These are phyloP conservation scores for Holtermannia corniformis DNA, from an alignment of 768 basidiomycete species.

Conservation along the genomic window DNA sequence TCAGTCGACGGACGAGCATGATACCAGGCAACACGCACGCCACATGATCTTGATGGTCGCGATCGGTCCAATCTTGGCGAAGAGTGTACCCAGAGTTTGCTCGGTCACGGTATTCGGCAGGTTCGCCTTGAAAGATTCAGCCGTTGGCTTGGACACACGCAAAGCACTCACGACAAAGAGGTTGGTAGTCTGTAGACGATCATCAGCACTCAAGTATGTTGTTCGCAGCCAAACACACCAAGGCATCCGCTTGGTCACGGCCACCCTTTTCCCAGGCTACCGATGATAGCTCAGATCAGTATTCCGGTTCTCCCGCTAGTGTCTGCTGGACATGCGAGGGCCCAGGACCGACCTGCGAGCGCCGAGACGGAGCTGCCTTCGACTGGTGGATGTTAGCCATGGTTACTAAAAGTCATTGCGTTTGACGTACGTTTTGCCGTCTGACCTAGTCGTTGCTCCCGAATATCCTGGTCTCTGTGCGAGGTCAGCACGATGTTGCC, in stretches of 20 bases:
- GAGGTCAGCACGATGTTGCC: constrained; percentile 5
- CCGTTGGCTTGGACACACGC: neutral
- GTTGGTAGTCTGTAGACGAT: constrained; percentile 65
- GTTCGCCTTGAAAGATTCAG: constrained; percentile 49
- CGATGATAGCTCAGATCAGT: too few relatives aligned
- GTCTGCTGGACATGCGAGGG: too few relatives aligned
- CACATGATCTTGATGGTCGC: constrained; percentile 76
- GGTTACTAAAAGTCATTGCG: too few relatives aligned
- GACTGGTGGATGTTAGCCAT: constrained; percentile 15
- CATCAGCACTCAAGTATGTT: constrained; percentile 1
- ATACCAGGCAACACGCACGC: constrained; percentile 44
- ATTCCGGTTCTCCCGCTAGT: too few relatives aligned
- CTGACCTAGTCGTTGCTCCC: constrained; percentile 64
- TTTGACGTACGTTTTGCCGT: constrained; percentile 30
- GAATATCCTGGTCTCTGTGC: constrained; percentile 75
- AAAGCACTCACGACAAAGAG: constrained; percentile 62
- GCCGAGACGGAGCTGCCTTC: constrained; percentile 69
- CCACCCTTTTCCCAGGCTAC: constrained; percentile 83
- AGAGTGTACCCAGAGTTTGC: constrained; percentile 73
- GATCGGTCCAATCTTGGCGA: constrained; percentile 84
- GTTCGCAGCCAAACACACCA: constrained; percentile 47
- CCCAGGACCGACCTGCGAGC: constrained; percentile 74
- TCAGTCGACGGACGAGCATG: neutral
- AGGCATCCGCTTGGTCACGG: constrained; percentile 77
- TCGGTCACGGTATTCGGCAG: constrained; percentile 80